A percentile compares a stretch with the other conserved stretches of the same genome.
Conservation (phyloP, 148 eudicot genomes). For the Rhododendron henanense region DNA sequence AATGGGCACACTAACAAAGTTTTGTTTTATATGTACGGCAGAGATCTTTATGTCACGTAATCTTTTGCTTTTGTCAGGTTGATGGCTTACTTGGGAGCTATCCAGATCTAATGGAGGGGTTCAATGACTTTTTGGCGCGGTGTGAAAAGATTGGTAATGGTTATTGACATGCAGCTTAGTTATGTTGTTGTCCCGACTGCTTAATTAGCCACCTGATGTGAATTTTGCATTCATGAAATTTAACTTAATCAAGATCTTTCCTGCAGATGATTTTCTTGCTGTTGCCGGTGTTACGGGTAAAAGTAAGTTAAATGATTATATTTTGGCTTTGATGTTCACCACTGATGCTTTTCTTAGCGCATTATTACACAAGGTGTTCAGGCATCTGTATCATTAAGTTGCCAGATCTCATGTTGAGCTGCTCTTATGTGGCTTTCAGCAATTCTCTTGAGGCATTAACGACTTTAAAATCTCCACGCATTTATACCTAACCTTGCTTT, state of each 20-base stretch:
- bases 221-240: background rate
- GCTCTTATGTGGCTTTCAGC: background rate
- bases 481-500: background rate
- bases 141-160: constrained; percentile 44
- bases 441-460: background rate
- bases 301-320: constrained; percentile 24
- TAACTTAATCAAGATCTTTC: constrained; percentile 8
- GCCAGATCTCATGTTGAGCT: background rate
- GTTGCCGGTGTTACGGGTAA: constrained; percentile 27
- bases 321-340: background rate
- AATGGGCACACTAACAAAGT: background rate
- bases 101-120: constrained; percentile 47
- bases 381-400: background rate
- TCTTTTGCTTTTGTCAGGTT: constrained; percentile 33
- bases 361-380: background rate
- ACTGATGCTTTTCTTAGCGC: background rate
- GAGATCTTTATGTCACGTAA: constrained; percentile 6
- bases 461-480: background rate
- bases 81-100: constrained; percentile 32
- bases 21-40: background rate
- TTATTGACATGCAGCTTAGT: constrained; percentile 4
- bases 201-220: background rate
- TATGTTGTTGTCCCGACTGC: background rate
- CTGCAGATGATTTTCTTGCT: constrained; percentile 40
- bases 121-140: constrained; percentile 42